Conservation (phyloP, 208 protist genomes). For the Herpetomonas tarakana region DNA sequence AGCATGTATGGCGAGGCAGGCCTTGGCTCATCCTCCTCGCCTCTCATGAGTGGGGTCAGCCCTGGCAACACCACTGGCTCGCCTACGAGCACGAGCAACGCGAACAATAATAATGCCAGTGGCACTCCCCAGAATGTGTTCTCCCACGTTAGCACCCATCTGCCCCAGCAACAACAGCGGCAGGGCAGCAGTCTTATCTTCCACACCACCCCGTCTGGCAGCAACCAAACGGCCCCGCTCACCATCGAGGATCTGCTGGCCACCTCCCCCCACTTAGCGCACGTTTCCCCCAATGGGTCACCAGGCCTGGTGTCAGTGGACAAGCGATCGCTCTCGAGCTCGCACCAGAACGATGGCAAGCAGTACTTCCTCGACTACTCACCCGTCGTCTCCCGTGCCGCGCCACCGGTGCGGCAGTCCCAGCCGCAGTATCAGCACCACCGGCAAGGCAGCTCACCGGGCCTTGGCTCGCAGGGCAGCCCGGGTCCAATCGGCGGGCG, state of each 20-base stretch:
- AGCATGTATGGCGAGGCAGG: not conserved
- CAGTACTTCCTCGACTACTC: conserved; percentile 41
- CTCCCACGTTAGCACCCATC: too few relatives aligned
- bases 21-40: not conserved
- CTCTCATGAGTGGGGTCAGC: not conserved
- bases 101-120: not conserved
- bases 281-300: not conserved
- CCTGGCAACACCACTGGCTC: too few relatives aligned
- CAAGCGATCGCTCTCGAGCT: not conserved
- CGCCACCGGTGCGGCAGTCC: not conserved
- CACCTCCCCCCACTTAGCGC: not conserved
- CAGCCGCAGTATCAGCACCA: not conserved
- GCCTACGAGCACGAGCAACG: not conserved
- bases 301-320: not conserved
- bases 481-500: not conserved
- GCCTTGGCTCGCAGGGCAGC: too few relatives aligned
- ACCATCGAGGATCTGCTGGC: not conserved
- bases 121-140: not conserved
- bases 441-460: not conserved
- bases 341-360: conserved; percentile 18
- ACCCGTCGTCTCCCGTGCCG: not conserved
- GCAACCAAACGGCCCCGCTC: not conserved
- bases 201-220: not conserved
- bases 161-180: not conserved
- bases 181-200: not conserved